Percentiles rank a stretch among this genome's conserved stretches.
phyloP scores from a whole-genome alignment of 2,329 filamentous ascomycete genomes.

The Kalmusia sp. region DNA sequence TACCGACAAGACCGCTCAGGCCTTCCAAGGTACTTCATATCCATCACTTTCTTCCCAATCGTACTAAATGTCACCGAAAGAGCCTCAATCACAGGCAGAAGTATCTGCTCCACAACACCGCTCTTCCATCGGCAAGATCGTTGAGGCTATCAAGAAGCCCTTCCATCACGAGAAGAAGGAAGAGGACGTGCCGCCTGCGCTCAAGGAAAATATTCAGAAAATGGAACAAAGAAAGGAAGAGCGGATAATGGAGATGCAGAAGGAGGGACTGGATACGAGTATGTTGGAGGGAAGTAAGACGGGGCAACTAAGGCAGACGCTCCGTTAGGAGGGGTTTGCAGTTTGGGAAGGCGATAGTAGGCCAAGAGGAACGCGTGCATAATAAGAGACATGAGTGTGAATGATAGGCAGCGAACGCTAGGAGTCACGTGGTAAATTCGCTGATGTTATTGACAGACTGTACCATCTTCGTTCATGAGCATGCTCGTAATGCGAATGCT shows the following conservation, averaged over 20 bases:
- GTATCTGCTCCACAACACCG: neutral
- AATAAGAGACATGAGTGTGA: no score
- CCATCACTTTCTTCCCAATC: neutral
- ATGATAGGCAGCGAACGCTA: no score
- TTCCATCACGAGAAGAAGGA: constrained; percentile 1
- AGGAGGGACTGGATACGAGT: constrained; percentile 5
- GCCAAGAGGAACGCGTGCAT: no score
- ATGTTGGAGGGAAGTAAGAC: constrained; percentile 5
- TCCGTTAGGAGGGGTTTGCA: no score
- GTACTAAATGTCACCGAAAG: neutral
- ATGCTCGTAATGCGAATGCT: no score
- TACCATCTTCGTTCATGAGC: no score
- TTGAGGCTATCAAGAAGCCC: constrained; percentile 2
- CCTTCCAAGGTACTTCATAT: neutral
- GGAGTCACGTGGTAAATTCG: no score
- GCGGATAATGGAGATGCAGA: constrained; percentile 1
- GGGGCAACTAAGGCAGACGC: neutral
- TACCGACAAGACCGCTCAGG: neutral
- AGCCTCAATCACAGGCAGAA: neutral
- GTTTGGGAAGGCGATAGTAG: no score
- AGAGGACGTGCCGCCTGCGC: neutral
- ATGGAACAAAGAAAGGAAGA: constrained; percentile 1
- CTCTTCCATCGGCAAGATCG: neutral
- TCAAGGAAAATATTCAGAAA: neutral
- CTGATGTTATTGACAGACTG: no score